Evolutionary conservation across 768 basidiomycete species (phyloP).

Genomic region (Rhodotorula graminis): DNA sequence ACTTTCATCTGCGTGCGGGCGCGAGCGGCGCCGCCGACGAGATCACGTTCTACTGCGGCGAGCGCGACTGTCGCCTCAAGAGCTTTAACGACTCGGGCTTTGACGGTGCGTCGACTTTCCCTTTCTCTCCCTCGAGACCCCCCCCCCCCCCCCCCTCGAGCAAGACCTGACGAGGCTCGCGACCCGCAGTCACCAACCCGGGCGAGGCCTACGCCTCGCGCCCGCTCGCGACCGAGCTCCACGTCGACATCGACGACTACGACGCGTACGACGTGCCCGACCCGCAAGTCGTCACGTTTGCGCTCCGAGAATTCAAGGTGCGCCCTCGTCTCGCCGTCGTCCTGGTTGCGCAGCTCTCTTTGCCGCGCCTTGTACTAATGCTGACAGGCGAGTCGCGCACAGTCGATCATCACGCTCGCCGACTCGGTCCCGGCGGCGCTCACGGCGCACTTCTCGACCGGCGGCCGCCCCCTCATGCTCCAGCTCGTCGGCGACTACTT

Average conservation of each 20-base stretch:
- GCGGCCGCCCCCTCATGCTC: conserved; percentile 28
- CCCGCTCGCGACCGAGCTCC: conserved; percentile 30
- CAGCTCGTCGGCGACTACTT: conserved; percentile 7
- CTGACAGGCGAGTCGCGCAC: neutral
- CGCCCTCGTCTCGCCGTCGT: neutral
- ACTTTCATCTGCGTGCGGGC: conserved; percentile 25
- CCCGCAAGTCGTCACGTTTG: conserved; percentile 17
- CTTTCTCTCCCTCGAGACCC: too few relatives aligned
- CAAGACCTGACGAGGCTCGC: neutral
- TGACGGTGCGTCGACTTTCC: neutral
- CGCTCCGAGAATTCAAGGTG: conserved; percentile 35
- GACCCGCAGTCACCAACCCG: neutral
- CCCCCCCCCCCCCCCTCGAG: too few relatives aligned
- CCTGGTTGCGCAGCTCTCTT: too few relatives aligned
- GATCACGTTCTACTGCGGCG: conserved; percentile 33
- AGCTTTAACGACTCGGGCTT: conserved; percentile 17
- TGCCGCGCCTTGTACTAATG: neutral
- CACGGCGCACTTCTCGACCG: conserved; percentile 20
- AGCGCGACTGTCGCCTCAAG: conserved; percentile 11
- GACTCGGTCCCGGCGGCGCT: conserved; percentile 13
- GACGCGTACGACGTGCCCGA: conserved; percentile 24
- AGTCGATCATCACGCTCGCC: conserved; percentile 33
- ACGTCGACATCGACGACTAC: conserved; percentile 28
- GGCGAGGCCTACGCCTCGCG: conserved; percentile 1
- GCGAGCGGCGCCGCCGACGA: conserved; percentile 20